A percentile compares a stretch with the other conserved stretches of the same genome.
phyloP scores from a whole-genome alignment of 495 filamentous ascomycete genomes.

The Neurospora sp. region DNA sequence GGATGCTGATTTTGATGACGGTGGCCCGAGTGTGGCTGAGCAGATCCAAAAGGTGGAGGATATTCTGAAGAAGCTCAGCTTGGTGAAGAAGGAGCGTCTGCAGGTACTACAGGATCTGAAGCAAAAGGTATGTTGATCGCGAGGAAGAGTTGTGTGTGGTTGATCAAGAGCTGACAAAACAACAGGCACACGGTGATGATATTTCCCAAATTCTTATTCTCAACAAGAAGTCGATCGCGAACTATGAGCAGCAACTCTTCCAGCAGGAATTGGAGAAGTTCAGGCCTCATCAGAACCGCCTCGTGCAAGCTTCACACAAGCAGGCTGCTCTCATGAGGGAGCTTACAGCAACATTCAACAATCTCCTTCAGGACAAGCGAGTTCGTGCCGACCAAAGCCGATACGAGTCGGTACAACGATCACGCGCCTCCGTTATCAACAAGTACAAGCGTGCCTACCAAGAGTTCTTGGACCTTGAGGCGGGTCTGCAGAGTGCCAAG shows the following conservation, averaged over 20 bases:
- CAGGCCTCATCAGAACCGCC: conserved; percentile 79
- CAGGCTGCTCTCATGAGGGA: conserved; percentile 92
- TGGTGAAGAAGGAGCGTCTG: conserved; percentile 80
- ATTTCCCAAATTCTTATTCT: conserved; percentile 94
- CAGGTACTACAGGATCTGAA: conserved; percentile 95
- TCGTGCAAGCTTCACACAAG: conserved; percentile 89
- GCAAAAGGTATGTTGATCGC: conserved; percentile 61
- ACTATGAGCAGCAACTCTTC: conserved; percentile 83
- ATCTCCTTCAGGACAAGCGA: conserved; percentile 86
- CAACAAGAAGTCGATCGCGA: conserved; percentile 89
- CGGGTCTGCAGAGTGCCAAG: conserved; percentile 75
- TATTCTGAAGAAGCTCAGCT: conserved; percentile 78
- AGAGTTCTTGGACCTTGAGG: conserved; percentile 82
- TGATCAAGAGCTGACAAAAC: background rate
- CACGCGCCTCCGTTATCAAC: conserved; percentile 68
- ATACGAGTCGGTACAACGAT: conserved; percentile 79
- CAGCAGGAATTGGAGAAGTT: conserved; percentile 94
- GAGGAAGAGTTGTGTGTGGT: background rate
- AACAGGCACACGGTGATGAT: conserved; percentile 85
- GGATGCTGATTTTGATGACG: conserved; percentile 84
- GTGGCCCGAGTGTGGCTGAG: conserved; percentile 67
- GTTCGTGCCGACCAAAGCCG: conserved; percentile 89
- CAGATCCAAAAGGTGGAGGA: conserved; percentile 88
- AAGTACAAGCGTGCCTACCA: conserved; percentile 90
- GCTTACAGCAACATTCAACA: conserved; percentile 76